phyloP scores from a whole-genome alignment of 495 filamentous ascomycete species.

The Aspergillus carlsbadensis region DNA sequence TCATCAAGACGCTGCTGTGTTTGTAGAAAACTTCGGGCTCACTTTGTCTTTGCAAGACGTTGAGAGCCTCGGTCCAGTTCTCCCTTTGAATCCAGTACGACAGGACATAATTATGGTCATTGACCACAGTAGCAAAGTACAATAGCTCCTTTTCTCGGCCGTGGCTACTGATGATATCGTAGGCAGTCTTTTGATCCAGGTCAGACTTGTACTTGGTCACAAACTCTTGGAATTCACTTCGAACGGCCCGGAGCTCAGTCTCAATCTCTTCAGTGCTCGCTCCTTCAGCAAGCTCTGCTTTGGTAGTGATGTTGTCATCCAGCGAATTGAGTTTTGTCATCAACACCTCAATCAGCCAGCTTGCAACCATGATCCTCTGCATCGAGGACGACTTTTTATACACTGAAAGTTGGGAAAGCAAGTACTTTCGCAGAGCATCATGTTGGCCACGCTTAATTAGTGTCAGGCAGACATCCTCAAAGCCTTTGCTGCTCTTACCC shows the following conservation, averaged over 20 bases:
- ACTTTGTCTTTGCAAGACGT: conserved; percentile 86
- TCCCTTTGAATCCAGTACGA: conserved; percentile 97
- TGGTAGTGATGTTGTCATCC: conserved; percentile 89
- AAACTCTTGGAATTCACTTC: conserved; percentile 84
- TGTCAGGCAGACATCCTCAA: conserved; percentile 89
- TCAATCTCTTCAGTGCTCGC: conserved; percentile 66
- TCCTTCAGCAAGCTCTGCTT: conserved; percentile 76
- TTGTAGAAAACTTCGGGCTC: conserved; percentile 92
- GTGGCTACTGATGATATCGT: conserved; percentile 94
- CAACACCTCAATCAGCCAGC: conserved; percentile 92
- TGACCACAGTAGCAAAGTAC: conserved; percentile 80
- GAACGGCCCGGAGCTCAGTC: conserved; percentile 66
- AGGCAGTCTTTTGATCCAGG: conserved; percentile 86
- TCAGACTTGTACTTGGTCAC: conserved; percentile 78
- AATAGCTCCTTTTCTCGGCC: conserved; percentile 90
- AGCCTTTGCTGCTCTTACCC: conserved; percentile 92
- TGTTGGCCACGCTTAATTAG: conserved; percentile 88
- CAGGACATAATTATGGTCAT: conserved; percentile 92
- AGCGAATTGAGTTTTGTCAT: conserved; percentile 96
- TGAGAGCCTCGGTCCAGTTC: conserved; percentile 85
- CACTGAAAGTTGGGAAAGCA: conserved; percentile 76
- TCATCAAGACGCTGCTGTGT: conserved; percentile 95
- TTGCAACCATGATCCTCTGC: conserved; percentile 93
- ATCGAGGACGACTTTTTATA: conserved; percentile 83
- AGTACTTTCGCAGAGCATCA: conserved; percentile 88